phyloP scores from a whole-genome alignment of 345 rosid genomes.

The Gossypium rotundifolium region DNA sequence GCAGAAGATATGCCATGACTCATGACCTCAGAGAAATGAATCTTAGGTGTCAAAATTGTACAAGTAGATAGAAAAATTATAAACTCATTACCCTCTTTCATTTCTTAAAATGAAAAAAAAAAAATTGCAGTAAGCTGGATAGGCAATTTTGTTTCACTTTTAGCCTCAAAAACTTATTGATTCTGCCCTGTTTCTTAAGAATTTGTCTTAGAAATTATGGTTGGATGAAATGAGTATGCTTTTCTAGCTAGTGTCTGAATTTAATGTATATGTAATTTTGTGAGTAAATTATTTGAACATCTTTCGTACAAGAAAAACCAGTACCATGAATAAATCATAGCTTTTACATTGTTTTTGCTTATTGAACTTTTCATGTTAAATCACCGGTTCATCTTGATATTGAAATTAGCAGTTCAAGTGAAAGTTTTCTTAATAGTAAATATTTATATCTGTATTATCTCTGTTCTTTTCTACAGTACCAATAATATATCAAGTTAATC shows the following conservation, averaged over 20 bases:
- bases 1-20: background rate
- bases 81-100: background rate
- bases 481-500: constrained; percentile 66
- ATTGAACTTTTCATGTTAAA: background rate
- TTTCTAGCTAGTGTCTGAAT: background rate
- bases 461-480: constrained; percentile 60
- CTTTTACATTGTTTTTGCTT: background rate
- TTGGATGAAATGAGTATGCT: background rate
- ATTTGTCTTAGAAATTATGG: background rate
- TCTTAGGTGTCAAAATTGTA: background rate
- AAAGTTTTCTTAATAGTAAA: background rate
- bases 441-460: background rate
- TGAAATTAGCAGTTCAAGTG: background rate
- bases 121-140: background rate
- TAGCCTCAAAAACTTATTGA: background rate
- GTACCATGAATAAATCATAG: background rate
- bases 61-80: background rate
- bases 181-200: background rate
- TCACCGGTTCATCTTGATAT: background rate
- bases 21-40: background rate
- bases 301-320: background rate
- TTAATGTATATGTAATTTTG: background rate
- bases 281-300: background rate
- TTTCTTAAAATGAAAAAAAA: background rate
- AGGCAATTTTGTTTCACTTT: background rate